Evolutionary conservation across 2,329 filamentous ascomycete species (phyloP).

Genomic region (Zymoseptoria brevis): DNA sequence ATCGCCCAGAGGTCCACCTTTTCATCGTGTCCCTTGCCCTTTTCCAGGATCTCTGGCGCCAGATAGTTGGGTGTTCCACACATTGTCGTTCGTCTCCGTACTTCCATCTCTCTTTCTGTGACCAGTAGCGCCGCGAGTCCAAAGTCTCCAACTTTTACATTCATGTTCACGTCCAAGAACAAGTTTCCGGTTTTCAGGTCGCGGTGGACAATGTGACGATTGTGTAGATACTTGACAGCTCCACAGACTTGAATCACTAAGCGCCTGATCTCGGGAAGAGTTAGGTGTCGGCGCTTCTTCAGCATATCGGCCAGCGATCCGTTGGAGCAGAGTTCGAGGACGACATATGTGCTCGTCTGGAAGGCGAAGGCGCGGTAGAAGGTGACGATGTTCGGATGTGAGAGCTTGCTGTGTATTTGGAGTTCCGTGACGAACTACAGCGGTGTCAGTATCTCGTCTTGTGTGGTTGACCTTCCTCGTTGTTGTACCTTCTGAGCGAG

Average conservation of each 20-base stretch:
- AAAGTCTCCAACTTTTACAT: conserved; percentile 96
- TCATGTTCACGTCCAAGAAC: conserved; percentile 90
- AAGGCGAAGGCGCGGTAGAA: conserved; percentile 93
- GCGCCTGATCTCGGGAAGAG: conserved; percentile 86
- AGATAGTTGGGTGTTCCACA: conserved; percentile 99
- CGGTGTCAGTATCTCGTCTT: conserved; percentile 4
- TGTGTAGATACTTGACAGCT: conserved; percentile 96
- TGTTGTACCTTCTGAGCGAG: conserved; percentile 68
- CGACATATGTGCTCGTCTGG: conserved; percentile 80
- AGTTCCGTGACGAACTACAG: conserved; percentile 67
- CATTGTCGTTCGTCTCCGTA: conserved; percentile 74
- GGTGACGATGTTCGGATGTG: conserved; percentile 89
- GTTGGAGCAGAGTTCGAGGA: conserved; percentile 89
- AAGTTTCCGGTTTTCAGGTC: conserved; percentile 98
- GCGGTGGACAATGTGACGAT: conserved; percentile 89
- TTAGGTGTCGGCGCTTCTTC: conserved; percentile 80
- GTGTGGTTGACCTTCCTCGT: not conserved
- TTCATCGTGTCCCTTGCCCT: conserved; percentile 91
- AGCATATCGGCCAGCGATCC: conserved; percentile 98
- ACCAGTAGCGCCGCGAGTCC: conserved; percentile 86
- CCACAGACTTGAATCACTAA: conserved; percentile 93
- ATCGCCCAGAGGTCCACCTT: conserved; percentile 98
- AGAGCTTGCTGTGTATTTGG: conserved; percentile 97
- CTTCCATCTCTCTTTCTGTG: conserved; percentile 82
- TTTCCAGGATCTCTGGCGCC: conserved; percentile 90